These are phyloP conservation scores for Plasmodium falciparum DNA, from an alignment of 169 alveolate species.

Conservation along the genomic window DNA sequence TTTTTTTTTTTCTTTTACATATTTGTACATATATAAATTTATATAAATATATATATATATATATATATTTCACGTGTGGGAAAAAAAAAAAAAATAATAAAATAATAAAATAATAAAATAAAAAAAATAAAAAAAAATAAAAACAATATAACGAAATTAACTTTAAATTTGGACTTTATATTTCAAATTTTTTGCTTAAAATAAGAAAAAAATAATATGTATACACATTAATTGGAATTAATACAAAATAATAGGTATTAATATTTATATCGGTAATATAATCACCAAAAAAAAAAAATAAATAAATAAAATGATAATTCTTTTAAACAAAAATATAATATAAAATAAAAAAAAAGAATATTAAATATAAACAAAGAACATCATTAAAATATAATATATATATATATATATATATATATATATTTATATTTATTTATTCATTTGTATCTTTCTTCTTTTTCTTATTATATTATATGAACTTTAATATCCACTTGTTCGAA, in stretches of 20 bases:
- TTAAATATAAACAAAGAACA: too few relatives aligned
- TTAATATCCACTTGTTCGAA: slow-evolving; percentile 23
- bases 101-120: not conserved
- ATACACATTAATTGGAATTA: not conserved
- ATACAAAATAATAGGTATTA: too few relatives aligned
- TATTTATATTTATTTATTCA: not conserved
- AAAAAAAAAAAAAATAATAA: not conserved
- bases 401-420: too few relatives aligned
- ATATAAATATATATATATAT: not conserved
- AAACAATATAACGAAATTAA: slow-evolving; percentile 6
- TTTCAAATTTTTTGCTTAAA: not conserved
- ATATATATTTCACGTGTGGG: not conserved
- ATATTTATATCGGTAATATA: too few relatives aligned
- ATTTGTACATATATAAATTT: not conserved
- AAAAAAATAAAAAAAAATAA: slow-evolving; percentile 10
- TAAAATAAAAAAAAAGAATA: too few relatives aligned
- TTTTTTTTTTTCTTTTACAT: not conserved
- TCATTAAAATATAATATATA: not conserved
- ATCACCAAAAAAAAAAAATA: too few relatives aligned
- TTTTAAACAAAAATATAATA: too few relatives aligned
- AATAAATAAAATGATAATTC: too few relatives aligned
- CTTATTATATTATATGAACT: slow-evolving; percentile 7
- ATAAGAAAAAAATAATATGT: not conserved
- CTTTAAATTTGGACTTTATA: slow-evolving; percentile 18
- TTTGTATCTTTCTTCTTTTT: not conserved